Evolutionary conservation across 2,329 filamentous ascomycete species (phyloP), one percentile per base, ranked within the genome.

Genomic region (Exophiala sp.): DNA sequence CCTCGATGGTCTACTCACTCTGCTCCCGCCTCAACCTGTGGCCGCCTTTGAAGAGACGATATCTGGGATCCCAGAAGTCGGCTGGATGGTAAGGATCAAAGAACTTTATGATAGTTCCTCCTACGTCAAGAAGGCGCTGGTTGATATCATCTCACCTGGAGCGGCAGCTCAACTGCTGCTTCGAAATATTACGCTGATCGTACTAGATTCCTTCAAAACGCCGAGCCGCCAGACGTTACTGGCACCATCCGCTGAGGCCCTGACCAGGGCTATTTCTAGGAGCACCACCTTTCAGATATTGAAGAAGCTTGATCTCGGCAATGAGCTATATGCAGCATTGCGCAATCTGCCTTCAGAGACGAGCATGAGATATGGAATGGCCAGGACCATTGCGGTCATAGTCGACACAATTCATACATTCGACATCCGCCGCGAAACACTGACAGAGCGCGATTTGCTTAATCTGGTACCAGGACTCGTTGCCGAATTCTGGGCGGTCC

Each of bases 401-500:
- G 41, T 57, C 14, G 54, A 57, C 27, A 51, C 51, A 14, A 40
- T 57, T 22, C 45, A 54, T 35, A 39, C 41, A 10, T 57, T 54
- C 29, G 54, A 54, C 43, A 60, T 39, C 66, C 71, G 22, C 37
- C 35, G 30, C 21, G 29, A 38, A 5, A 47, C 43, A 13, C 30
- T 57, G 11, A 51, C 53, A 24, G 46, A 55, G 43, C 64, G 70
- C 45, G 66, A 71, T 84, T 43, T 83, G 75, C 48, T 75, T 71
- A 48, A 68, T 46, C 69, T 95, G 7, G 78, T 91, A 3, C 75
- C 80, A 16, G 75, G 79, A 22, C 70, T 97, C 18, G 82, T 93
- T 13, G 73, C 74, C 1, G 78, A 83, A 48, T 76, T 91, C 0
- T 98, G 93, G 93, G 67, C 72, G 3, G 88, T 87, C 62, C 70